Percentiles rank a stretch among this genome's conserved stretches.
Conservation (phyloP, 176 grass and related monocot species). For the Cenchrus purpureus region DNA sequence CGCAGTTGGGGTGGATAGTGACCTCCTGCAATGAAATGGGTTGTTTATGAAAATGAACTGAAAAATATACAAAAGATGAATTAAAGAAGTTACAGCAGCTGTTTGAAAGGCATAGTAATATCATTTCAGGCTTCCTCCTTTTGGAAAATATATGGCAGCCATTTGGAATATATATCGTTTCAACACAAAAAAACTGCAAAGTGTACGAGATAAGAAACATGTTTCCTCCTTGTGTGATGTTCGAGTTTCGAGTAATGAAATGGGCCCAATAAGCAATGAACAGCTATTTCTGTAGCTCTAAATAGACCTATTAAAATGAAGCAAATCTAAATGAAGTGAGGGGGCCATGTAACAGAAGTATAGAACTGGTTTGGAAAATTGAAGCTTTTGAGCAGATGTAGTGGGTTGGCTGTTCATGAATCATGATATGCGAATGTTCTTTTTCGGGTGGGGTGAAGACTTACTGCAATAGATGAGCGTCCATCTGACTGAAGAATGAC, state of each 20-base stretch:
- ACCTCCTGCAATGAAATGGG: neutral
- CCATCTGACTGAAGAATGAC: constrained; percentile 22
- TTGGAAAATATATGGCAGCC: too few species aligned
- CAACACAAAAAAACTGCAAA: neutral
- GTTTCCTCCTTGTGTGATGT: neutral
- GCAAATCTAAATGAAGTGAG: constrained; percentile 7
- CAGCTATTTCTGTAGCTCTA: neutral
- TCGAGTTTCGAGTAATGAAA: neutral
- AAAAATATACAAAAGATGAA: neutral
- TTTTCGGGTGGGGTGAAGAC: neutral
- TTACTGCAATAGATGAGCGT: constrained; percentile 19
- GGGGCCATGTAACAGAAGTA: too few species aligned
- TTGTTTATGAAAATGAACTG: neutral
- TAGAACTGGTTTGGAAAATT: neutral
- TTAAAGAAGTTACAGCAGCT: neutral
- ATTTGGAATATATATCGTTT: too few species aligned
- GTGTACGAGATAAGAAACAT: neutral
- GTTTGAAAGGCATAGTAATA: neutral
- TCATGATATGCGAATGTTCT: neutral
- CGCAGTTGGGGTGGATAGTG: neutral
- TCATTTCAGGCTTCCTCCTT: too few species aligned
- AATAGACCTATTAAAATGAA: constrained; percentile 12
- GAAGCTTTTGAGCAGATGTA: neutral
- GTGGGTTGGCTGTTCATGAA: constrained; percentile 17
- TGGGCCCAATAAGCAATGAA: neutral